Evolutionary conservation across 352 stramenopile genomes (phyloP), one percentile per base, ranked within the genome.

Genomic region (Globisporangium paroecandrum): DNA sequence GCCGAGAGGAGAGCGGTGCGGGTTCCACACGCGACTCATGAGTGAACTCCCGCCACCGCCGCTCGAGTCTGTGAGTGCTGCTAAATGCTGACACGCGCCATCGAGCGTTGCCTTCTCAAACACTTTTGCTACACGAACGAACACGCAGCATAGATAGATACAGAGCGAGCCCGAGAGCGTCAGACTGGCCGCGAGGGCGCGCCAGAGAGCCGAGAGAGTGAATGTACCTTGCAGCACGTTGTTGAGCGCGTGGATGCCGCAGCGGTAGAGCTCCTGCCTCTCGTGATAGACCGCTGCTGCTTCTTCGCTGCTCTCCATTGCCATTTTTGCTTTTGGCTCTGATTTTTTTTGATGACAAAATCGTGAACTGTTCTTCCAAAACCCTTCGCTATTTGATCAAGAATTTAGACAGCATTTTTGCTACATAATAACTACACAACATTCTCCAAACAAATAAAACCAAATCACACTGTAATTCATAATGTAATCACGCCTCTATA

Each of bases 161-260:
- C 13, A 20, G 41, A 49, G 41, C 18, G 41, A 61, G 18, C 54
- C 7, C 27, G 1, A 61, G 18, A 43, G 38, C 41, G 18, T 47
- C 12, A 29, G 24, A 43, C 24, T 22, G 27, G 58, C 3, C 58
- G 27, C 10, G 54, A 62, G 22, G 36, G 12, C 12, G 38, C 12
- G 0, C 12, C 9, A 29, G 25, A 15, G 49, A 27, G 10, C 8
- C 0, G 9, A 57, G 5, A 55, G 47, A 29, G 10, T 1, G 3
- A 27, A 24, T 2, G 25, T 13, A 89, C 85, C 79, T 74, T 93
- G 87, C 1, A 95, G 72, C 25, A 85, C 69, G 69, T 93, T 94
- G 74, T 95, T 95, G 57, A 93, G 73, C 55, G 87, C 85, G 65
- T 95, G 87, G 57, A 95, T 76, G 13, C 83, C 87, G 64, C 87